Conservation (phyloP, 2,329 filamentous ascomycete species). For the Trichoderma polysporum region DNA sequence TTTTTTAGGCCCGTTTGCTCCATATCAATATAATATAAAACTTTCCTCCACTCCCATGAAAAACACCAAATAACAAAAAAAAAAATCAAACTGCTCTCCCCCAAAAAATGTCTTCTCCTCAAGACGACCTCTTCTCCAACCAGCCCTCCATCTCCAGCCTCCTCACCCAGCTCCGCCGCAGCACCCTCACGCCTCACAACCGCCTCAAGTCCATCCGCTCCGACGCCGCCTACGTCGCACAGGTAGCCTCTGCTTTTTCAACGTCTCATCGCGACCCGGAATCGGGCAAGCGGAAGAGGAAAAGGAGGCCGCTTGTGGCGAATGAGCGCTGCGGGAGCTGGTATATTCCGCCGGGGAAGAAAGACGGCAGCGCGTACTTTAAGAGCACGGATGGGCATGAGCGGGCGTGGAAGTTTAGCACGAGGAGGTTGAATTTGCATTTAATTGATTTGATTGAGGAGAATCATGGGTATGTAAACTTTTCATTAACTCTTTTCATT, state of each 20-base stretch:
- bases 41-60: neutral
- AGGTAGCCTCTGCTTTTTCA: constrained; percentile 53
- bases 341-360: constrained; percentile 72
- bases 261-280: neutral
- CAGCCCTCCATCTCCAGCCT: constrained; percentile 67
- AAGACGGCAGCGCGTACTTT: constrained; percentile 81
- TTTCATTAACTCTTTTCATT: neutral
- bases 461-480: constrained; percentile 58
- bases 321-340: constrained; percentile 96
- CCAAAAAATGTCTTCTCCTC: neutral
- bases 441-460: constrained; percentile 66
- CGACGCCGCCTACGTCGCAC: constrained; percentile 72
- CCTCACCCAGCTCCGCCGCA: constrained; percentile 70
- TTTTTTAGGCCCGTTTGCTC: no score
- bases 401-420: constrained; percentile 87
- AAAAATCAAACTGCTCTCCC: neutral
- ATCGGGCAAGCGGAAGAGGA: neutral
- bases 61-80: neutral
- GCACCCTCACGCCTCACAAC: constrained; percentile 76
- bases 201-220: constrained; percentile 74
- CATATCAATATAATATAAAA: no score
- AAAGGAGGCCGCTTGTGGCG: constrained; percentile 69
- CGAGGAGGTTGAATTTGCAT: constrained; percentile 80
- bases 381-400: constrained; percentile 97
- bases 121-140: constrained; percentile 50